Conservation (phyloP, 352 stramenopile genomes). For the Globisporangium emineosum region DNA sequence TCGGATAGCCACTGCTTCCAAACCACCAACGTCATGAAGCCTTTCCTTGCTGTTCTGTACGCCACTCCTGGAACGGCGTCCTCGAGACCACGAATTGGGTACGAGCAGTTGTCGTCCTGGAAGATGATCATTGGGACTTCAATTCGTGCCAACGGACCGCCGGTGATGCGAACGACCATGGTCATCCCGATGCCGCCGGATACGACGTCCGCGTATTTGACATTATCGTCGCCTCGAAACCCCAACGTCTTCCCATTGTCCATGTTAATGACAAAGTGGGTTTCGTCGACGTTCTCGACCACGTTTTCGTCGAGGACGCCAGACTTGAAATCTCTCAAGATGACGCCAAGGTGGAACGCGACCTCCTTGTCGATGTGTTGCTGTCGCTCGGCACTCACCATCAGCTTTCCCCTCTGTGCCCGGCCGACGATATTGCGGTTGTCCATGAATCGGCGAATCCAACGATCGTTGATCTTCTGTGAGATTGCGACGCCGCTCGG, state of each 20-base stretch:
- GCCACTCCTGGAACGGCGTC: background rate
- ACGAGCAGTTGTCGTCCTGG: background rate
- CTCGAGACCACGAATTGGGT: background rate
- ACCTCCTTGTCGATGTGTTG: slow-evolving; percentile 7
- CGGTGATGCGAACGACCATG: background rate
- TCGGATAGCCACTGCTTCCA: background rate
- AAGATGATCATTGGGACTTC: background rate
- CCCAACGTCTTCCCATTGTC: slow-evolving; percentile 10
- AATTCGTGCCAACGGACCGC: background rate
- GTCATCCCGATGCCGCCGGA: background rate
- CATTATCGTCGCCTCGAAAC: background rate
- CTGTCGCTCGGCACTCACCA: background rate
- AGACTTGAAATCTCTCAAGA: slow-evolving; percentile 11
- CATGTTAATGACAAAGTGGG: slow-evolving; percentile 20
- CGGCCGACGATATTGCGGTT: background rate
- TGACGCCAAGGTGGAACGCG: slow-evolving; percentile 13
- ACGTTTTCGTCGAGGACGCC: slow-evolving; percentile 11
- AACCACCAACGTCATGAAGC: background rate
- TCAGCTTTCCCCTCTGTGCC: background rate
- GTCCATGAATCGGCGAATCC: background rate
- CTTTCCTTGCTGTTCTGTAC: background rate
- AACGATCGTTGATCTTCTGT: background rate
- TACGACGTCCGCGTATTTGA: slow-evolving; percentile 10
- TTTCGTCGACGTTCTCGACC: slow-evolving; percentile 19
- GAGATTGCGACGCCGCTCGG: background rate